Evolutionary conservation across 768 basidiomycete genomes (phyloP), one percentile per base, ranked within the genome.

Genomic region (Erythrobasidium yunnanense): DNA sequence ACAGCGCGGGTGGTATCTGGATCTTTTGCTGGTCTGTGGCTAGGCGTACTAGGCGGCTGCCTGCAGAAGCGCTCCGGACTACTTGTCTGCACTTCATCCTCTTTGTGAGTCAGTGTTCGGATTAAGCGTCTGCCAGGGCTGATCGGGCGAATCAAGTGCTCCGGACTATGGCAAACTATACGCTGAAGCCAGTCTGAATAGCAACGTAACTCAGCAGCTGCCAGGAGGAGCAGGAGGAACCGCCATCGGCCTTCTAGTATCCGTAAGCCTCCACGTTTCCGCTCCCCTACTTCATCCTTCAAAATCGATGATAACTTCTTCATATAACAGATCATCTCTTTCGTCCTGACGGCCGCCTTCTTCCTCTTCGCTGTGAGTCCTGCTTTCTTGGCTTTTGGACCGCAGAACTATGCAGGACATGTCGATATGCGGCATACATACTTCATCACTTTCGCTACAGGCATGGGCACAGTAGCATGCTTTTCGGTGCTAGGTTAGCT

Each of bases 71-170:
- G 60, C 32, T 50, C 46, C 18, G 60, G 60, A 2, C 47, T 63
- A 51, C 47, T 63, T 11, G 47, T 63, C 25, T 63, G 60, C 27
- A 63, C 60, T 7, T 22, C 60, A 20, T 49, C n/a, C n/a, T 50
- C 46, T 4, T 63, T 63, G 60, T 63, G 47, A 63, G 60, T 49
- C 13, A 20, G 29, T 25, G n/a, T 13, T 45, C 20, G 29, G 5
- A 35, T n/a, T 45, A 7, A 8, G 11, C 5, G 46, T 18, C 56
- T n/a, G 35, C 11, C 8, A 7, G 8, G 8, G 7, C 11, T 27
- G 11, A 18, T 6, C 6, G 27, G 18, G 5, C 33, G 22, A 18
- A 18, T 8, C 3, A 46, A 63, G 60, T 35, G 32, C 35, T 32
- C 60, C 60, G 11, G 32, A 51, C n/a, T 63, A 27, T 23, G 3